These are phyloP conservation scores for Rhizopogon salebrosus DNA, from an alignment of 768 basidiomycete species.

Conservation along the genomic window DNA sequence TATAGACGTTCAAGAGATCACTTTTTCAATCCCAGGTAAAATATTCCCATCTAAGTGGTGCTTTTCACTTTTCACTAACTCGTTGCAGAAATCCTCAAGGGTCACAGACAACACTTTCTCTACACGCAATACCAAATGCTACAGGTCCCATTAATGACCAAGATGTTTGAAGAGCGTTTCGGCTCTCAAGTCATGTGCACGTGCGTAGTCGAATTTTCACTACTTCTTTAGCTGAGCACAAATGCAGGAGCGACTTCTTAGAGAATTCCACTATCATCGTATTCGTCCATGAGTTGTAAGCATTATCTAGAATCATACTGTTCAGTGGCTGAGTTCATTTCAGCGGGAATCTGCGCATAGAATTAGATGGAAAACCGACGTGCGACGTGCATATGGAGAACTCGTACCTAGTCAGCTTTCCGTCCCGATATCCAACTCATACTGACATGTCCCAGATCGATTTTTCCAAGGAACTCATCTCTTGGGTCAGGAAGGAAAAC, in stretches of 20 bases:
- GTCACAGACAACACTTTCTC: conserved; percentile 81
- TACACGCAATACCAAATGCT: conserved; percentile 74
- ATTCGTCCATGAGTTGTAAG: conserved; percentile 94
- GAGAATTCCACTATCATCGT: conserved; percentile 74
- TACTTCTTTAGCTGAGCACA: not conserved
- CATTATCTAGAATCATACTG: conserved; percentile 2
- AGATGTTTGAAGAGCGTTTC: conserved; percentile 66
- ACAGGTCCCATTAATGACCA: conserved; percentile 69
- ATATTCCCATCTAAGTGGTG: not conserved
- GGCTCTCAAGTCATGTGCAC: conserved; percentile 85
- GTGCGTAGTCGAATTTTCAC: conserved; percentile 42
- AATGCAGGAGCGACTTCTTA: conserved; percentile 66
- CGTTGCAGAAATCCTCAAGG: conserved; percentile 73
- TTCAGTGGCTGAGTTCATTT: not conserved
- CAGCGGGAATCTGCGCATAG: conserved; percentile 85
- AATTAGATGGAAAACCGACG: conserved; percentile 66
- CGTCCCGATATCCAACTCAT: not conserved
- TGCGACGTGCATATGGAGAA: conserved; percentile 76
- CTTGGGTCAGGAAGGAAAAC: conserved; percentile 63
- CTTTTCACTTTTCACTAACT: conserved; percentile 2
- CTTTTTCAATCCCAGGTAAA: conserved; percentile 65
- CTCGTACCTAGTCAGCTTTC: conserved; percentile 68
- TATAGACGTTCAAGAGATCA: conserved; percentile 56
- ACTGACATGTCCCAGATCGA: conserved; percentile 60
- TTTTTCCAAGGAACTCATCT: conserved; percentile 72